Evolutionary conservation across 148 eudicot genomes (phyloP).

Genomic region (Rhododendron henanense): DNA sequence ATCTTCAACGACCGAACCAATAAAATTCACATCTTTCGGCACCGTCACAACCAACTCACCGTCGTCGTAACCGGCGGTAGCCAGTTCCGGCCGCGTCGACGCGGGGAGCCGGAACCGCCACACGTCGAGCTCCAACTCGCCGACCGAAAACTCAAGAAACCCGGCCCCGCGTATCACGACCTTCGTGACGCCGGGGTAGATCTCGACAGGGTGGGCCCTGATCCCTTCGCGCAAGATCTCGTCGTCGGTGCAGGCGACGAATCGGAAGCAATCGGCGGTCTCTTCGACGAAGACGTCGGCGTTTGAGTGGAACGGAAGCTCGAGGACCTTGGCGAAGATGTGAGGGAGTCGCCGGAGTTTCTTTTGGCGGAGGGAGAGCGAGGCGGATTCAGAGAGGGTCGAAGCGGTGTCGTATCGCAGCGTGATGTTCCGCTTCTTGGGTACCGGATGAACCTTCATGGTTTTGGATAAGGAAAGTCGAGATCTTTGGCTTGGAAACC

Average conservation of each 20-base stretch:
- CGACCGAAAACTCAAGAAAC: constrained; percentile 16
- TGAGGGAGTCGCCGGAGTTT: constrained; percentile 81
- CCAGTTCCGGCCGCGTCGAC: constrained; percentile 57
- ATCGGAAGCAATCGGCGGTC: constrained; percentile 44
- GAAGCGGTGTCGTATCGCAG: constrained; percentile 40
- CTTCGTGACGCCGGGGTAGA: constrained; percentile 76
- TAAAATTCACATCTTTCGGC: constrained; percentile 39
- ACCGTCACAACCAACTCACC: constrained; percentile 80
- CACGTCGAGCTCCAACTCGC: constrained; percentile 63
- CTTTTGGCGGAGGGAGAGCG: constrained; percentile 35
- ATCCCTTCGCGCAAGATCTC: constrained; percentile 34
- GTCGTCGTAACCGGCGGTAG: constrained; percentile 48
- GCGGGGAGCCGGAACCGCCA: constrained; percentile 84
- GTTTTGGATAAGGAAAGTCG: not conserved
- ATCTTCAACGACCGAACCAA: constrained; percentile 16
- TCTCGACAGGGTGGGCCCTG: constrained; percentile 53
- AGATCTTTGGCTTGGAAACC: not conserved
- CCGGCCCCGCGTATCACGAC: constrained; percentile 45
- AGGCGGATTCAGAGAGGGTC: not conserved
- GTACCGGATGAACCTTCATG: constrained; percentile 64
- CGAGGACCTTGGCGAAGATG: constrained; percentile 83
- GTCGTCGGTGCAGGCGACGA: constrained; percentile 49
- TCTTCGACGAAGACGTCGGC: constrained; percentile 69
- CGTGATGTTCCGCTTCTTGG: constrained; percentile 47
- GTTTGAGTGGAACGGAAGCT: constrained; percentile 73